These are phyloP conservation scores for Syzygium aromaticum DNA, from an alignment of 345 rosid species.

Conservation along the genomic window DNA sequence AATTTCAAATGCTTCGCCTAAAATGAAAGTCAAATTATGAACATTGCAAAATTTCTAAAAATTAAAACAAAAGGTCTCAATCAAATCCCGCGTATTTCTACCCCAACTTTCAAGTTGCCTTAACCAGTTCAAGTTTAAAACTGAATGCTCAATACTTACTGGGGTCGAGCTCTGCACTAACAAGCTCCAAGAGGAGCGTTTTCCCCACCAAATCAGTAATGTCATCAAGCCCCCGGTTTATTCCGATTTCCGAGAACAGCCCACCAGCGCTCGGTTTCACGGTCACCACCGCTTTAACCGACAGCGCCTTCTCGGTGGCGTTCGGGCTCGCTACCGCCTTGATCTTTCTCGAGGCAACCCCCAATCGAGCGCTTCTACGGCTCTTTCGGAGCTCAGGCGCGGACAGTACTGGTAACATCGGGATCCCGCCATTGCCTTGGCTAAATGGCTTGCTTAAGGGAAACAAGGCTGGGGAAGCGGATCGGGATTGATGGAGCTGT, in stretches of 20 bases:
- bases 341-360: neutral
- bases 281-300: constrained; percentile 29
- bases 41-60: neutral
- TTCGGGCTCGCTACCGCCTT: constrained; percentile 3
- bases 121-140: neutral
- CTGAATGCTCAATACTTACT: constrained; percentile 18
- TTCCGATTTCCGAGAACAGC: constrained; percentile 12
- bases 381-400: neutral
- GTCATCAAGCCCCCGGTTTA: constrained; percentile 28
- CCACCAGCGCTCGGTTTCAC: constrained; percentile 21
- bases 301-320: neutral
- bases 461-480: neutral
- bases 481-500: constrained; percentile 6
- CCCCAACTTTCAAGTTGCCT: neutral
- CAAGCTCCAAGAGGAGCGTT: constrained; percentile 47
- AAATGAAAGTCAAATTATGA: neutral
- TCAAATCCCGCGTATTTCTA: neutral
- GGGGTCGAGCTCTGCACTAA: constrained; percentile 41
- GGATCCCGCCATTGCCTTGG: constrained; percentile 9
- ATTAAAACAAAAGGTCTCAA: neutral
- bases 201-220: constrained; percentile 37
- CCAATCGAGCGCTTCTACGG: neutral
- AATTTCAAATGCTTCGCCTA: neutral
- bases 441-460: constrained; percentile 18
- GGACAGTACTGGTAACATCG: neutral